Evolutionary conservation across 371 early-diverging fungal species (phyloP).

Genomic region (Cokeromyces recurvatus): DNA sequence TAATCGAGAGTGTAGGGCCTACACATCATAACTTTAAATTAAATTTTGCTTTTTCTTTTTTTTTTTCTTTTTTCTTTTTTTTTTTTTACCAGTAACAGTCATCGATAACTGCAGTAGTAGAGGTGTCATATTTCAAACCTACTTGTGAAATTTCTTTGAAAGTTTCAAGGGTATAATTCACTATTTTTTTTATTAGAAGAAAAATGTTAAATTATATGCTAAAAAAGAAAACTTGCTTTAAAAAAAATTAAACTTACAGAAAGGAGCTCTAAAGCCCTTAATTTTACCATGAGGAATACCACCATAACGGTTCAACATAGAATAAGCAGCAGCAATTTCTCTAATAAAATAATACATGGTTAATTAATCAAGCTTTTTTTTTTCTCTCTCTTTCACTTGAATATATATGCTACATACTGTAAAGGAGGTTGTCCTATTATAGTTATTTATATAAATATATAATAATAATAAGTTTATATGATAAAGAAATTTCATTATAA

Average conservation of each 20-base stretch:
- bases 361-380: not conserved
- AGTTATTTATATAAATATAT: too few relatives aligned
- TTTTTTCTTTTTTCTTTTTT: too few relatives aligned
- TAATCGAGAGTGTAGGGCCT: slow-evolving; percentile 73
- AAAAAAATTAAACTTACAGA: too few relatives aligned
- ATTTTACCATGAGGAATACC: slow-evolving; percentile 67
- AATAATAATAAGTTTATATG: too few relatives aligned
- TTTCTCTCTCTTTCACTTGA: not conserved
- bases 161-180: slow-evolving; percentile 60
- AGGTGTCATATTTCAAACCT: slow-evolving; percentile 67
- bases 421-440: slow-evolving; percentile 28
- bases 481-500: too few relatives aligned
- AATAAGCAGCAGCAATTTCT: slow-evolving; percentile 55
- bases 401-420: slow-evolving; percentile 24
- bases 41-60: too few relatives aligned
- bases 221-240: too few relatives aligned
- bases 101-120: slow-evolving; percentile 45
- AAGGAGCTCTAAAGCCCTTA: slow-evolving; percentile 69
- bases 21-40: not conserved
- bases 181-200: too few relatives aligned
- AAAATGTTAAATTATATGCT: too few relatives aligned
- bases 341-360: slow-evolving; percentile 12
- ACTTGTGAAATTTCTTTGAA: slow-evolving; percentile 49
- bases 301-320: slow-evolving; percentile 54
- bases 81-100: slow-evolving; percentile 57